Conservation (phyloP, 495 filamentous ascomycete species). For the Rusavskia elegans region DNA sequence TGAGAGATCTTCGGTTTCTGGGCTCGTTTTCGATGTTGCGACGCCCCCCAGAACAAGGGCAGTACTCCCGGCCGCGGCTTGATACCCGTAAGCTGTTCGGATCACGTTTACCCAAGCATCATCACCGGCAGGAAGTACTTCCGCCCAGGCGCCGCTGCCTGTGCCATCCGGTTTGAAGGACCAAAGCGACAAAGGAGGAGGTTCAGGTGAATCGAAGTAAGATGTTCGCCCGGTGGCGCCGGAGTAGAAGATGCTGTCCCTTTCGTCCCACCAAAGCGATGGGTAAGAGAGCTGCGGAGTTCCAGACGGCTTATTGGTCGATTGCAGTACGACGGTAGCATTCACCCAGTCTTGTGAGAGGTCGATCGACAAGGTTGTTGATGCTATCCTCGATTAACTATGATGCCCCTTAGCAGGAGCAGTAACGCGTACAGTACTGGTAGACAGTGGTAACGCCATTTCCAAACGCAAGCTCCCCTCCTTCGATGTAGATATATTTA, state of each 20-base stretch:
- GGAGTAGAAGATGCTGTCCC: constrained; percentile 1
- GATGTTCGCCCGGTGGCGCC: constrained; percentile 3
- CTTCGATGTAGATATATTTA: constrained; percentile 10
- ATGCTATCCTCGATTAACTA: neutral
- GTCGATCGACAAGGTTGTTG: constrained; percentile 8
- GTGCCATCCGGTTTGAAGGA: constrained; percentile 8
- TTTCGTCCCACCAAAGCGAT: constrained; percentile 6
- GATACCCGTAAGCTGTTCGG: neutral
- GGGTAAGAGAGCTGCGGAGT: neutral
- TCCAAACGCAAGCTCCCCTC: constrained; percentile 5
- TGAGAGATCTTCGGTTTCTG: neutral
- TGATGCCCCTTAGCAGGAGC: too few relatives aligned
- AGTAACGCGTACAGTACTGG: neutral
- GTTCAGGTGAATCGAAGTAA: neutral
- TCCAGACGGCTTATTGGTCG: constrained; percentile 4
- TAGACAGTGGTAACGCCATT: neutral
- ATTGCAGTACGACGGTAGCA: constrained; percentile 3
- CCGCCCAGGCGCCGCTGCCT: constrained; percentile 6
- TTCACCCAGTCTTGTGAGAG: constrained; percentile 11
- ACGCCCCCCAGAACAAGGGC: constrained; percentile 1
- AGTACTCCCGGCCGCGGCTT: neutral
- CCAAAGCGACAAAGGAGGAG: constrained; percentile 4
- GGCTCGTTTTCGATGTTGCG: neutral
- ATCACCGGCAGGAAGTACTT: neutral
- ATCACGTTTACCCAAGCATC: neutral